Evolutionary conservation across 2,329 filamentous ascomycete genomes (phyloP), one percentile per base, ranked within the genome.

Genomic region (Shiraia bambusicola): DNA sequence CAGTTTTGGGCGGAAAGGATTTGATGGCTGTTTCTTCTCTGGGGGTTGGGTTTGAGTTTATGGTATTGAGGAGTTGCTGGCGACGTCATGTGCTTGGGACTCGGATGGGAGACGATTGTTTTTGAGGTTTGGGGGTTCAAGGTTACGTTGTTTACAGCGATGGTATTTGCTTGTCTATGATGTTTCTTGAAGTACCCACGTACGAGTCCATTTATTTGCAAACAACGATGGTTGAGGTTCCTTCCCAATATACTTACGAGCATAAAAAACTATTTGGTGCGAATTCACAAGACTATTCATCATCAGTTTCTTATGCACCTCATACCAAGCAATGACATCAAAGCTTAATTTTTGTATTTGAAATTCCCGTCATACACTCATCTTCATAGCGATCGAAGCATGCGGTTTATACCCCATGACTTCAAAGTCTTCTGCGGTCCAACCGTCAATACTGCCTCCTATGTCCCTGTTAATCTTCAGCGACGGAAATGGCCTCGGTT

Each of bases 381-480:
- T 98, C 75, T 97, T 96, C 93, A 98, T 98, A 31, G 87, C 80
- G 72, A 98, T 95, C 4, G 80, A 80, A 74, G 91, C 92, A 69
- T 96, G 89, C 42, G 93, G 92, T 35, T 91, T 81, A 68, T 98
- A 98, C 1, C 86, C 91, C 60, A 87, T 78, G 5, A 98, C 80
- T 44, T 86, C 83, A 66, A 98, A 92, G 47, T 98, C 91, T 52
- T 94, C 89, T 1, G 82, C 76, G 66, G 82, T 84, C 90, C 93
- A 97, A 1, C 88, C 89, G 66, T 98, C 93, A 58, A 97, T 89
- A 52, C 80, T 86, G 1, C 86, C 84, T 1, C 82, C 81, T 47
- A 78, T 76, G 43, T 86, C 81, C 34, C 82, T 76, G 40, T 74
- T 72, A 45, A 97, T 90, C 51, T 84, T 81, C 44, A 98, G 65